A percentile compares a stretch with the other conserved stretches of the same genome.
Evolutionary conservation across 768 basidiomycete genomes (phyloP).

Genomic region (Antrodiella citrinella): DNA sequence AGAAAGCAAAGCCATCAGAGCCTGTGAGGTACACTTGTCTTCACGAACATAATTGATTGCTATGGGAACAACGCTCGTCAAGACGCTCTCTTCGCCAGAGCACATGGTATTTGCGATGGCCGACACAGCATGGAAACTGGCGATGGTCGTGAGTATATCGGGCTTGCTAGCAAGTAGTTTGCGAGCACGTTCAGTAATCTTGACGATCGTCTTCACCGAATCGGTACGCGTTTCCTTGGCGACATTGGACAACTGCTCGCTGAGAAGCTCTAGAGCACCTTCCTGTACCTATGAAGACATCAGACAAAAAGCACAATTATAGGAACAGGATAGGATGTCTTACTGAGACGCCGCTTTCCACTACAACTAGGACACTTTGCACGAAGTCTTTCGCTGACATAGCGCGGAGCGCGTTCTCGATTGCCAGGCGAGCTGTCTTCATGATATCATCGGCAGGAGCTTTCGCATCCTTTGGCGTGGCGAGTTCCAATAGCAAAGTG

Average conservation of each 20-base stretch:
- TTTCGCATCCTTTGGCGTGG: conserved; percentile 9
- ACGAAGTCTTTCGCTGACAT: conserved; percentile 72
- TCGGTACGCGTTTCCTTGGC: conserved; percentile 45
- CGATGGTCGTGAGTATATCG: conserved; percentile 30
- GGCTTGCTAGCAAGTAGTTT: conserved; percentile 36
- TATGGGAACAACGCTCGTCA: conserved; percentile 53
- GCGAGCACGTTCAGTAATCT: conserved; percentile 44
- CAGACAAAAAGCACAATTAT: no score
- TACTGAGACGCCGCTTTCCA: conserved; percentile 42
- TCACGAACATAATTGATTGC: conserved; percentile 42
- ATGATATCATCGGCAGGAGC: conserved; percentile 30
- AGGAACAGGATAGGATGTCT: conserved; percentile 19
- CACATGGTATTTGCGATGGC: conserved; percentile 50
- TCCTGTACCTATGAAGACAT: conserved; percentile 60
- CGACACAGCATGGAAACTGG: conserved; percentile 54
- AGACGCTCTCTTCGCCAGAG: conserved; percentile 55
- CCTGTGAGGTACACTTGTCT: conserved; percentile 29
- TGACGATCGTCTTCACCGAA: conserved; percentile 39
- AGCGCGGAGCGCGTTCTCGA: conserved; percentile 47
- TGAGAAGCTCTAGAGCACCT: conserved; percentile 64
- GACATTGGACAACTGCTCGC: conserved; percentile 56
- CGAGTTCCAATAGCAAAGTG: conserved; percentile 18
- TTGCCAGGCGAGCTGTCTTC: conserved; percentile 38
- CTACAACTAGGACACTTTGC: conserved; percentile 41
- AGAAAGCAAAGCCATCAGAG: conserved; percentile 47